Conservation (phyloP, 192 early-diverging fungal genomes). For the Umbelopsis isabellina region DNA sequence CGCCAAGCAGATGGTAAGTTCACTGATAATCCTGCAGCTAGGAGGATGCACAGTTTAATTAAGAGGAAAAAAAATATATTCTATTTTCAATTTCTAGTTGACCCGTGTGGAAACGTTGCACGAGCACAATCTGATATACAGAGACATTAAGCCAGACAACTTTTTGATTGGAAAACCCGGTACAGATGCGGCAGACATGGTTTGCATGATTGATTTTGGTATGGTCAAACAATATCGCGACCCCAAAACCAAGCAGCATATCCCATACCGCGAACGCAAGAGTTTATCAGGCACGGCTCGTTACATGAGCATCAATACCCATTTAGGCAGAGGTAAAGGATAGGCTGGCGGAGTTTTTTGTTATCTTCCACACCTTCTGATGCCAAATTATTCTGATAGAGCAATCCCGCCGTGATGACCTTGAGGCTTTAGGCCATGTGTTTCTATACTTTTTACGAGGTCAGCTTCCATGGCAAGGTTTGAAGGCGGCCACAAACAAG, state of each 20-base stretch:
- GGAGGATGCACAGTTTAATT: no score
- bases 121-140: slow-evolving; percentile 93
- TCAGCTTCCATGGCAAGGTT: slow-evolving; percentile 94
- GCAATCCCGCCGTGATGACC: slow-evolving; percentile 96
- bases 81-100: slow-evolving; percentile 38
- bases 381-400: slow-evolving; percentile 55
- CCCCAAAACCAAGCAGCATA: slow-evolving; percentile 95
- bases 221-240: slow-evolving; percentile 99
- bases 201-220: slow-evolving; percentile 97
- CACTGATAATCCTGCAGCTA: no score
- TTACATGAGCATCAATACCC: slow-evolving; percentile 99
- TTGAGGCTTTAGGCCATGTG: slow-evolving; percentile 97
- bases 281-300: slow-evolving; percentile 93
- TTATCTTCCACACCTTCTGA: slow-evolving; percentile 12
- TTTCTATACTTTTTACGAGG: slow-evolving; percentile 98
- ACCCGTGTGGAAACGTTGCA: slow-evolving; percentile 91
- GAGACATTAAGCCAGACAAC: slow-evolving; percentile 99
- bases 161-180: slow-evolving; percentile 87
- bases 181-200: slow-evolving; percentile 60
- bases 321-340: slow-evolving; percentile 82
- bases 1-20: slow-evolving; percentile 89
- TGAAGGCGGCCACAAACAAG: slow-evolving; percentile 97
- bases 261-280: slow-evolving; percentile 97
- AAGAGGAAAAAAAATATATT: neutral
- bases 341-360: neutral